Evolutionary conservation across 2,329 filamentous ascomycete species (phyloP), one percentile per base, ranked within the genome.

Genomic region (Sporothrix phasma): DNA sequence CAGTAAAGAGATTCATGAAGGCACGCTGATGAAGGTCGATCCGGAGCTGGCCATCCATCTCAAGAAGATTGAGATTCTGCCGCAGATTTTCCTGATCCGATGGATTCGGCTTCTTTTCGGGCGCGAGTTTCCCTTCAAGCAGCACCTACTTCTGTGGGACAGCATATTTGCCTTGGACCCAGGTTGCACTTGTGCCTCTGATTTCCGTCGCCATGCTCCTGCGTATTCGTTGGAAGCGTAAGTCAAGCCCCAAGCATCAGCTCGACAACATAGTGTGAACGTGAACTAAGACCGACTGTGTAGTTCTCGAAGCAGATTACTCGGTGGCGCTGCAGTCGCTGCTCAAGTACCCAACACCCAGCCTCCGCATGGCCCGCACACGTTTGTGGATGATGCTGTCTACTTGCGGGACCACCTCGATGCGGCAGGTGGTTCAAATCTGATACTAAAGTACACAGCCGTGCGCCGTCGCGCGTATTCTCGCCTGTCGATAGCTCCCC

Each of bases 131-230:
- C 85, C 90, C 0, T 95, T 97, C 66, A 85, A 92, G 62, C 86
- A 96, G 67, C 82, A 92, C 46, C 82, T 99, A 43, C 79, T 84
- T 24, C 82, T 99, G 64, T 99, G 94, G 94, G 94, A 99, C 76
- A 83, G 87, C 7, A 80, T 99, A 1, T 95, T 99, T 73, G 89
- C 92, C 1, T 85, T 95, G 70, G 92, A 96, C 70, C 93, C 7
- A 82, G 84, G 0, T 76, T 96, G 31, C 85, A 92, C 78, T 97
- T 37, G 85, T 97, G 69, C 91, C 97, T 71, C 81, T 94, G 63
- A 87, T 97, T n/a, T 97, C 92, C 69, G 86, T 97, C 61, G 88
- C 92, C 5, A 97, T 99, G 92, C 79, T 99, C 26, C 79, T 99
- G 53, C 85, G 94, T 60, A 91, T 97, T 69, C 85, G 93, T 64